These are phyloP conservation scores for Neurospora terricola DNA, from an alignment of 495 filamentous ascomycete species.

Conservation along the genomic window DNA sequence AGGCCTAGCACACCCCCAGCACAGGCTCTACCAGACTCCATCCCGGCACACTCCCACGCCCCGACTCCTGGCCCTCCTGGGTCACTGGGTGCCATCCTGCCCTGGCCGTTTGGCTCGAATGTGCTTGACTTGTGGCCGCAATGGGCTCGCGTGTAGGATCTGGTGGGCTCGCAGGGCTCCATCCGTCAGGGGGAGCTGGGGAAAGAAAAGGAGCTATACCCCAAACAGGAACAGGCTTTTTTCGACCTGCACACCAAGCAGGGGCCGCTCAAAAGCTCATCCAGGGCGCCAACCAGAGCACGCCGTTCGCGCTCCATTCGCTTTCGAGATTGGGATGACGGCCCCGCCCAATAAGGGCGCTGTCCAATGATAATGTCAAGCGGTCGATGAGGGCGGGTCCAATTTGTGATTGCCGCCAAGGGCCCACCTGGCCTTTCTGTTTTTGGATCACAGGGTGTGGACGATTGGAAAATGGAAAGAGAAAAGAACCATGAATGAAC, in stretches of 20 bases:
- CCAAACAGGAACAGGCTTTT: background rate
- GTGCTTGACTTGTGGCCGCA: background rate
- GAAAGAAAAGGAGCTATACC: background rate
- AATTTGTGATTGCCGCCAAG: slow-evolving; percentile 14
- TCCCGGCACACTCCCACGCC: background rate
- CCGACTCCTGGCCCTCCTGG: background rate
- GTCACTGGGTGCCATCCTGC: background rate
- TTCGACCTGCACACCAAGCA: background rate
- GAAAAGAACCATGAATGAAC: background rate
- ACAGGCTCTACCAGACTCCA: background rate
- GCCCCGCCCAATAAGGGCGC: background rate
- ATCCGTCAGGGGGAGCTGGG: background rate
- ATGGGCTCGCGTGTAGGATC: background rate
- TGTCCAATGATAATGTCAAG: slow-evolving; percentile 6
- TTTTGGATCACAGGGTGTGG: background rate
- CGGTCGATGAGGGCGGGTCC: slow-evolving; percentile 5
- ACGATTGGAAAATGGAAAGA: background rate
- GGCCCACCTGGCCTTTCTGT: background rate
- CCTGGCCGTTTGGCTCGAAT: background rate
- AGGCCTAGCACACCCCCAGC: background rate
- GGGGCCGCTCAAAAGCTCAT: background rate
- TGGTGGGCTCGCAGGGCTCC: background rate
- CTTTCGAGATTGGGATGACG: slow-evolving; percentile 15
- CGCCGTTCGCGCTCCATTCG: background rate
- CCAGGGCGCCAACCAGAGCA: background rate